phyloP scores from a whole-genome alignment of 2,329 filamentous ascomycete species.

The Xylariaceae sp. region DNA sequence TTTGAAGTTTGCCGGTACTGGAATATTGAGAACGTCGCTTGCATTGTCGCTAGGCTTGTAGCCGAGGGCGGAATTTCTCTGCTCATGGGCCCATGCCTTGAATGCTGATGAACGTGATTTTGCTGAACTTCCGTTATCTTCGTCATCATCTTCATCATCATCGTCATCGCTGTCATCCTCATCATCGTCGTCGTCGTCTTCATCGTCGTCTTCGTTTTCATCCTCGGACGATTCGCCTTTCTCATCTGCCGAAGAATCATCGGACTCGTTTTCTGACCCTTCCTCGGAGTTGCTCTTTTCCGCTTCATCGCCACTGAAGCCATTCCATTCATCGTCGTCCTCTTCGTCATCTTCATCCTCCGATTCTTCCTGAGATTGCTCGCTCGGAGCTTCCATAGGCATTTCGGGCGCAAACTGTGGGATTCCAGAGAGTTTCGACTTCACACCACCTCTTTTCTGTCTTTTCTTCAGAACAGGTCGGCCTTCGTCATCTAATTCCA shows the following conservation, averaged over 20 bases:
- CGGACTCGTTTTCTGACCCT: slow-evolving; percentile 28
- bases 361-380: slow-evolving; percentile 17
- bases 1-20: slow-evolving; percentile 56
- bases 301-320: slow-evolving; percentile 50
- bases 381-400: slow-evolving; percentile 22
- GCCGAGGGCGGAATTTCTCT: slow-evolving; percentile 78
- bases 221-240: slow-evolving; percentile 31
- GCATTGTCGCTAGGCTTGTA: slow-evolving; percentile 45
- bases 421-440: slow-evolving; percentile 47
- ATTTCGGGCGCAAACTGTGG: slow-evolving; percentile 25
- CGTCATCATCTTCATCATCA: slow-evolving; percentile 32
- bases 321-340: slow-evolving; percentile 55
- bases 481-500: slow-evolving; percentile 74
- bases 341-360: slow-evolving; percentile 15
- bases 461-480: slow-evolving; percentile 78
- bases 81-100: slow-evolving; percentile 86
- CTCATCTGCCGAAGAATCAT: slow-evolving; percentile 29
- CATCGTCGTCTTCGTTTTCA: slow-evolving; percentile 11
- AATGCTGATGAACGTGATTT: slow-evolving; percentile 60
- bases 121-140: slow-evolving; percentile 29
- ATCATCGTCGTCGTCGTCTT: slow-evolving; percentile 28
- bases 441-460: slow-evolving; percentile 63
- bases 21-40: slow-evolving; percentile 45
- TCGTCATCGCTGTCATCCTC: slow-evolving; percentile 33
- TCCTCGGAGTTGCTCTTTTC: slow-evolving; percentile 26